phyloP scores from a whole-genome alignment of 1,284 basidiomycete species.

The Trametes sp. region DNA sequence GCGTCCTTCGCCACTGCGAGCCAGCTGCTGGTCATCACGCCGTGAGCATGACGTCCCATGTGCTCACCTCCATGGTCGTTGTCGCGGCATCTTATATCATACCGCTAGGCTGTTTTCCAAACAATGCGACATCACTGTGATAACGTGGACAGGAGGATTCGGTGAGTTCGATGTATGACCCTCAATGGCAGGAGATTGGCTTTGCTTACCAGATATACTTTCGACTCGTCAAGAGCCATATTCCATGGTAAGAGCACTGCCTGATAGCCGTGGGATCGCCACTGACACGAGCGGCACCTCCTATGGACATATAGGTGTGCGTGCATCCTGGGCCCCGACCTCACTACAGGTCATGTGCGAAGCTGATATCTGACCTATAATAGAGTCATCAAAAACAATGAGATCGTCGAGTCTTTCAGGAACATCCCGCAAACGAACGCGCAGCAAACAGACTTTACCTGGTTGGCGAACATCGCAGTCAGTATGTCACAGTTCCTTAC shows the following conservation, averaged over 20 bases:
- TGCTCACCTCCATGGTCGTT: not conserved
- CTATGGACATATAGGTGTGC: not conserved
- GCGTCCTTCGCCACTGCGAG: not conserved
- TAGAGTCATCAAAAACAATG: not conserved
- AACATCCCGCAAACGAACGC: not conserved
- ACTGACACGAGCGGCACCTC: not conserved
- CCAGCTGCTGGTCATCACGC: not conserved
- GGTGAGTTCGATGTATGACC: not conserved
- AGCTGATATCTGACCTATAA: not conserved
- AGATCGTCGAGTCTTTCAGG: not conserved
- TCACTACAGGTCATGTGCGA: too few species aligned
- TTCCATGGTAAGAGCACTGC: not conserved
- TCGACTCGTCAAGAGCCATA: not conserved
- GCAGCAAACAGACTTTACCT: not conserved
- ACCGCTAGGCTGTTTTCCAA: not conserved
- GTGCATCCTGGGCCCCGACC: not conserved
- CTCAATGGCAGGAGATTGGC: not conserved
- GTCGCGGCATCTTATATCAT: not conserved
- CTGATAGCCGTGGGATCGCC: not conserved
- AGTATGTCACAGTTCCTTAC: not conserved
- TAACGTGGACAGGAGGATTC: not conserved
- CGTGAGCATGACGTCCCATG: not conserved
- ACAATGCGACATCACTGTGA: not conserved
- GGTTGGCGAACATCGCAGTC: not conserved
- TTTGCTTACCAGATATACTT: not conserved